Base-by-base conservation (phyloP, 139 green algal genomes). In the Picochlorum sp. region DNA sequence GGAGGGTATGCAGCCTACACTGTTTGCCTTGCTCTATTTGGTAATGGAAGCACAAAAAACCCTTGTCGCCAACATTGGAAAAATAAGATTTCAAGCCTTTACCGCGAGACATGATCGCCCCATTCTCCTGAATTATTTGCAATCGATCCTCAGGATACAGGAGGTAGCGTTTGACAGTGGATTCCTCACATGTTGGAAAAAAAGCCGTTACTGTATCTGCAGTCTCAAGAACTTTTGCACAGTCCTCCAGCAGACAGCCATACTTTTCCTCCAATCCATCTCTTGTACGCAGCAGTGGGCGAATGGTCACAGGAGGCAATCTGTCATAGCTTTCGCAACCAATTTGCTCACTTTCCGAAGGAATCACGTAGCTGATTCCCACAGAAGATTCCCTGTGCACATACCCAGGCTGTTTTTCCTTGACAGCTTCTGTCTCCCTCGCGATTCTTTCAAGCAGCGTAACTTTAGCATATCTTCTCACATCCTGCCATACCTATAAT, bases 21-120 rank as follows among this genome's bases (percentile, higher is more conserved):
- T 41, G 34, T 41, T 41, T 41, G 8, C 34, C 34, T 41, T 41
- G 34, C 34, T 41, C 34, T 41, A 41, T 41, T 13, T 41, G 34
- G 24, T 65, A 83, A 49, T 83, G 77, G 49, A 84, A 59, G 62
- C 74, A 82, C 6, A 76, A 50, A 41, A 82, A 80, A 23, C 20
- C 37, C 54, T 73, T 69, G 51, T 79, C 71, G 6, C 18, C 16
- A 26, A 54, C 47, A 54, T 26, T 21, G 37, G 34, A 66, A 79
- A 69, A 24, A 74, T 68, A 34, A 21, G 24, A 44, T 65, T 32
- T 26, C 80, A 41, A 5, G 9, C 38, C 2, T 38, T 26, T 3
- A 57, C 66, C 2, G 49, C 77, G 2, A 49, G 37, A 47, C 30
- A 49, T 37, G 21, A 30, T 44, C 16, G 15, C 50, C 54, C 56